These are phyloP conservation scores for Chaetoceros tenuissimus DNA, from an alignment of 108 stramenopile genomes.

Conservation along the genomic window DNA sequence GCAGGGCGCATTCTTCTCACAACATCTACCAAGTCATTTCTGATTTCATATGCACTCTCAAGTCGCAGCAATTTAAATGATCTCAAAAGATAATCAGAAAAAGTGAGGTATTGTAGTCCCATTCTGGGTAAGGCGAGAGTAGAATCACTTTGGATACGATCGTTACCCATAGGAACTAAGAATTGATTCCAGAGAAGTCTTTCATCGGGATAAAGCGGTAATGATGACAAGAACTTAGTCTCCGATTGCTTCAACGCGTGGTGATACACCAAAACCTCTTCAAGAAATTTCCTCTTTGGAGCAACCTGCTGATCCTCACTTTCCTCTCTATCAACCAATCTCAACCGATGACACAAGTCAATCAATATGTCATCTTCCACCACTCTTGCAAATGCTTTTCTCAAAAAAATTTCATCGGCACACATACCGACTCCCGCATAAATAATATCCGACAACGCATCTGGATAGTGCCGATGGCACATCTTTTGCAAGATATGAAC, in stretches of 20 bases:
- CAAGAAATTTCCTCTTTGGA: constrained; percentile 24
- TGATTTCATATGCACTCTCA: constrained; percentile 90
- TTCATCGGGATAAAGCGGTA: constrained; percentile 89
- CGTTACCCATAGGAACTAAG: constrained; percentile 43
- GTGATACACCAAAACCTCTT: constrained; percentile 52
- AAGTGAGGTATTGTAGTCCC: constrained; percentile 84
- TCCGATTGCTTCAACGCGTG: constrained; percentile 57
- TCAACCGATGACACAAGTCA: constrained; percentile 62
- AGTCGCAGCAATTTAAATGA: constrained; percentile 86
- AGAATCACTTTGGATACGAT: background rate
- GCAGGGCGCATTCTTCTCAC: constrained; percentile 65
- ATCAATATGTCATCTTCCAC: constrained; percentile 42
- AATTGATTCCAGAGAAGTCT: constrained; percentile 81
- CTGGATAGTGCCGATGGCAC: constrained; percentile 51
- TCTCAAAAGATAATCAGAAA: constrained; percentile 84
- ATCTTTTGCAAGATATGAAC: constrained; percentile 67
- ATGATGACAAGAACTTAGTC: constrained; percentile 39
- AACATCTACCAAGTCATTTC: constrained; percentile 84
- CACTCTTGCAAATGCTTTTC: constrained; percentile 28
- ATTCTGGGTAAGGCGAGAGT: constrained; percentile 19
- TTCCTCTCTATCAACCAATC: constrained; percentile 52
- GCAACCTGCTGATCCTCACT: constrained; percentile 10
- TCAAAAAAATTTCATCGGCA: constrained; percentile 24
- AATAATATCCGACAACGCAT: constrained; percentile 47
- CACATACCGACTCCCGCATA: constrained; percentile 60